Evolutionary conservation across 805 yeast species (phyloP), one percentile per base, ranked within the genome.

Genomic region (Kazachstania martiniae): DNA sequence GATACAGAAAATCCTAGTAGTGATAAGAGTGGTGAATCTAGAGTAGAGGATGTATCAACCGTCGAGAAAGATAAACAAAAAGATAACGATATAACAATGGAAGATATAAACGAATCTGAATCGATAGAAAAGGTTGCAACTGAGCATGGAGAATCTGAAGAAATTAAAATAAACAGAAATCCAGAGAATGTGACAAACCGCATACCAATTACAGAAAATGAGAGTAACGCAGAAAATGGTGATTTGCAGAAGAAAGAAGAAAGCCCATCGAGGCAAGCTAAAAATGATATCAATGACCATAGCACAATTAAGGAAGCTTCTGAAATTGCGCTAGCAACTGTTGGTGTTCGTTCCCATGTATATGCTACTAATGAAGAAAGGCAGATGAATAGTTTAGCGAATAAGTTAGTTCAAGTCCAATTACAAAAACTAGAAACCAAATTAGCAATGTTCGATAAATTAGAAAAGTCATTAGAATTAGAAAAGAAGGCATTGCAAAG

Each of bases 281-380:
- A 26, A n/a, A 10, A 13, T 25, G 6, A 10, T 12, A 12, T 9
- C 6, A 27, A 27, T 18, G 26, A 29, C 6, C 22, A 12, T 27
- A 26, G 22, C 26, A 29, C 17, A 8, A 27, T 31, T 21, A 66
- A 70, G 46, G 80, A 77, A 35, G 82, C 82, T 2, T 72, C 81
- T 0, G 62, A 72, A 5, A 60, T 75, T n/a, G 77, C 91, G 1
- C 62, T 87, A 36, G 87, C 93, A 3, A 62, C 81, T 8, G 59
- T 81, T 24, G 94, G 91, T 3, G 77, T 85, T 2, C 70, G 91
- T 39, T 68, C 91, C 17, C 85, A 82, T 49, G 67, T 81, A 14
- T 80, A 84, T 57, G 83, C 89, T 13, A 72, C 76, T 4, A 76
- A 72, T 49, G 93, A 83, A 53, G 95, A 84, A 48, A 64, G 86